These are phyloP conservation scores for Puccinia coronata DNA, from an alignment of 1,284 basidiomycete species.

Conservation along the genomic window DNA sequence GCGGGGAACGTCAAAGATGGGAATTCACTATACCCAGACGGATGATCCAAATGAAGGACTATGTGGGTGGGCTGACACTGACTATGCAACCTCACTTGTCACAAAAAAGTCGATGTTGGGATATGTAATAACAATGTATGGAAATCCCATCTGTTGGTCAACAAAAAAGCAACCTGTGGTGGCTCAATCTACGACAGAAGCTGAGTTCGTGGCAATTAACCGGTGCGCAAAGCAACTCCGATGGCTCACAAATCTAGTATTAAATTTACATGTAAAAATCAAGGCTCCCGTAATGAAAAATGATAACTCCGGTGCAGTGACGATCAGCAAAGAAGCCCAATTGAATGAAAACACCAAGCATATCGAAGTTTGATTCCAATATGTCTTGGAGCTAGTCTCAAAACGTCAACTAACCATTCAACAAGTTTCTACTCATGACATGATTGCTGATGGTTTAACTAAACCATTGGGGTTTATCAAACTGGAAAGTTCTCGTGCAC, in stretches of 20 bases:
- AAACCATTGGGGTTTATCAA: no score
- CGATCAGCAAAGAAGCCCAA: no score
- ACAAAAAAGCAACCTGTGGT: background rate
- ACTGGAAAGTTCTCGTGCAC: no score
- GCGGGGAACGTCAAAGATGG: background rate
- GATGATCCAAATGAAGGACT: no score
- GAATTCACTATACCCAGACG: background rate
- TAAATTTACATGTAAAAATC: background rate
- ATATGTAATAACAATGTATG: no score
- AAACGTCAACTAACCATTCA: background rate
- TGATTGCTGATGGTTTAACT: no score
- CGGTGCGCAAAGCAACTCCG: no score
- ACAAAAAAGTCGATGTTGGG: background rate
- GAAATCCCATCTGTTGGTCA: background rate
- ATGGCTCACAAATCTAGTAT: no score
- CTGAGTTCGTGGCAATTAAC: no score
- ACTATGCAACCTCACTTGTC: background rate
- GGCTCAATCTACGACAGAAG: no score
- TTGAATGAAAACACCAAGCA: background rate
- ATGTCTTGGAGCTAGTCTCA: background rate
- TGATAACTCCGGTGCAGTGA: no score
- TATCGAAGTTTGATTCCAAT: constrained; percentile 13
- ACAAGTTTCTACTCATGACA: background rate
- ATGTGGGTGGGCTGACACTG: background rate
- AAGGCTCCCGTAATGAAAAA: no score